Percentiles rank a stretch among this genome's conserved stretches.
Evolutionary conservation across 441 rosid genomes (phyloP).

Genomic region (Metrosideros polymorpha): DNA sequence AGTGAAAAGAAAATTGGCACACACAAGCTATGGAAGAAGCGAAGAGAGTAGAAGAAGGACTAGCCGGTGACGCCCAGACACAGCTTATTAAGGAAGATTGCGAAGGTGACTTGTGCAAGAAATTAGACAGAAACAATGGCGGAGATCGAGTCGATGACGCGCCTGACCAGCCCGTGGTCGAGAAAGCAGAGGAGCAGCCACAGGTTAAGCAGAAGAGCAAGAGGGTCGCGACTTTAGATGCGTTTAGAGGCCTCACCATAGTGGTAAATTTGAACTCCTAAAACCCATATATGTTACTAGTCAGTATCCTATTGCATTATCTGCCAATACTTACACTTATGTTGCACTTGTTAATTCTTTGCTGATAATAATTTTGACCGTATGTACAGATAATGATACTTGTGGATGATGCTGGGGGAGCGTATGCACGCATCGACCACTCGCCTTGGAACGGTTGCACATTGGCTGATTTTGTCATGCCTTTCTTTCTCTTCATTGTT

Average conservation of each 20-base stretch:
- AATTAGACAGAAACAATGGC: neutral
- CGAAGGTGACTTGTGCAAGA: neutral
- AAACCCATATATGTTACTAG: neutral
- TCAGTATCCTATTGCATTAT: neutral
- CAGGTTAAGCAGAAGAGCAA: conserved; percentile 31
- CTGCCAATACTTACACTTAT: neutral
- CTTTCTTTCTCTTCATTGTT: conserved; percentile 64
- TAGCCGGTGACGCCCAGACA: neutral
- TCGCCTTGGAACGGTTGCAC: conserved; percentile 73
- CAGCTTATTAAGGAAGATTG: neutral
- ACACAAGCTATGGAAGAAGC: conserved; percentile 30
- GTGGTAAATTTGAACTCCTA: conserved; percentile 18
- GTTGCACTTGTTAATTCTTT: neutral
- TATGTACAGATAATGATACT: conserved; percentile 45
- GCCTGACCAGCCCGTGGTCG: neutral
- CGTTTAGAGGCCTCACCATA: conserved; percentile 58
- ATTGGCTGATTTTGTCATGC: conserved; percentile 66
- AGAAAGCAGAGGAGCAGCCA: conserved; percentile 11
- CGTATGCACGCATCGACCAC: conserved; percentile 46
- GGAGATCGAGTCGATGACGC: neutral
- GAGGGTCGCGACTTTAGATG: conserved; percentile 64
- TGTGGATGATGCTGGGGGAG: conserved; percentile 53
- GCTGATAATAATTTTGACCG: neutral
- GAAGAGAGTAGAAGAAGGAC: conserved; percentile 44
- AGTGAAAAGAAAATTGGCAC: neutral